A percentile compares a stretch with the other conserved stretches of the same genome.
phyloP scores from a whole-genome alignment of 202 grass and related monocot species.

The Elaeis oleifera region DNA sequence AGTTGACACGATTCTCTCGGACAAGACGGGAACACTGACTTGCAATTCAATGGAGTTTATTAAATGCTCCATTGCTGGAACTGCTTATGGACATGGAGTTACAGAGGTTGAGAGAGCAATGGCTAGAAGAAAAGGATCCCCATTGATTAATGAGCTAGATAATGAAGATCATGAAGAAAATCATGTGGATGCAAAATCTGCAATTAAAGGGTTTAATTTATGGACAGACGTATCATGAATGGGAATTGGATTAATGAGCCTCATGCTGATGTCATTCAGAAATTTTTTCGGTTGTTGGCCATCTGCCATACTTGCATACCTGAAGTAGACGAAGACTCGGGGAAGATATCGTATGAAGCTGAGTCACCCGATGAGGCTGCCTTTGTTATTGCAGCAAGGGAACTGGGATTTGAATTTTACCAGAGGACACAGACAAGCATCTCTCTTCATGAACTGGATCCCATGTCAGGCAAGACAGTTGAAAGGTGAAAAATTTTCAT shows the following conservation, averaged over 20 bases:
- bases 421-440: conserved; percentile 63
- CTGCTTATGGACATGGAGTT: conserved; percentile 73
- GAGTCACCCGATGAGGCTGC: conserved; percentile 97
- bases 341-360: conserved; percentile 82
- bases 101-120: conserved; percentile 99
- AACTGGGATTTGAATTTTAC: conserved; percentile 97
- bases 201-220: conserved; percentile 95
- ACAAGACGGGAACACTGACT: conserved; percentile 95
- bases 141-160: conserved; percentile 33
- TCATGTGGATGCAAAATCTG: conserved; percentile 32
- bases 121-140: conserved; percentile 61
- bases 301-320: conserved; percentile 96
- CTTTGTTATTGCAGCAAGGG: conserved; percentile 91
- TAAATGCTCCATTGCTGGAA: conserved; percentile 92
- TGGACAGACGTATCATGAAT: conserved; percentile 69
- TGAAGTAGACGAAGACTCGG: conserved; percentile 63
- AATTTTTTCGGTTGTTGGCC: conserved; percentile 78
- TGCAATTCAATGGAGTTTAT: conserved; percentile 99
- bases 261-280: conserved; percentile 50
- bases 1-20: conserved; percentile 94
- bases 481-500: conserved; percentile 39
- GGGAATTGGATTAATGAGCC: conserved; percentile 79
- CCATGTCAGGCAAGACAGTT: conserved; percentile 15
- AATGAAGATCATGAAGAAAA: conserved; percentile 35
- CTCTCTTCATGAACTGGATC: conserved; percentile 65